Evolutionary conservation across 495 filamentous ascomycete species (phyloP).

Genomic region (Neurospora cerealis): DNA sequence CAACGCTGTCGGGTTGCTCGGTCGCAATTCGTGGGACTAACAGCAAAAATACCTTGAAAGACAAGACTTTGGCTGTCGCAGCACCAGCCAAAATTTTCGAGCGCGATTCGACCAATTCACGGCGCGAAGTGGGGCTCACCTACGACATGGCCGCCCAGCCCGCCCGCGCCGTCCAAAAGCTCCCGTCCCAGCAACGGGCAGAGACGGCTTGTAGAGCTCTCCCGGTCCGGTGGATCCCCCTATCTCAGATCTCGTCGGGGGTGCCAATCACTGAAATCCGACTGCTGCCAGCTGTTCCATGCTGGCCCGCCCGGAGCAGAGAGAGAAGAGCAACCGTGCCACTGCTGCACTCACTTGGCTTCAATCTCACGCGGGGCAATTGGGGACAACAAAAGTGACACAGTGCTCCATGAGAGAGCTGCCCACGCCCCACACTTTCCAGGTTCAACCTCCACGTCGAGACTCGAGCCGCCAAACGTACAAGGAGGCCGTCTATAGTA

Average conservation of each 20-base stretch:
- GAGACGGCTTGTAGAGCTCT: background rate
- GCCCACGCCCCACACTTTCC: background rate
- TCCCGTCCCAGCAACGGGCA: background rate
- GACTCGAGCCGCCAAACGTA: background rate
- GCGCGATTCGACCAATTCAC: background rate
- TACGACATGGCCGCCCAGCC: background rate
- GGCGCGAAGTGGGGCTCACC: background rate
- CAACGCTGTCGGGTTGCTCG: background rate
- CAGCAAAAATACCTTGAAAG: background rate
- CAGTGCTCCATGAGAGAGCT: background rate
- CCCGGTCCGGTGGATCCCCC: background rate
- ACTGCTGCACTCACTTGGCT: background rate
- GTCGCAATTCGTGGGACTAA: background rate
- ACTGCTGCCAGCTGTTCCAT: background rate
- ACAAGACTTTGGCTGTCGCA: background rate
- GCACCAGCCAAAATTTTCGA: background rate
- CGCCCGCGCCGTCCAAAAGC: background rate
- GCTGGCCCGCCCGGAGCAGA: background rate
- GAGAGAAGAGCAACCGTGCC: background rate
- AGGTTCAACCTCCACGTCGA: background rate
- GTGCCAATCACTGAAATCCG: background rate
- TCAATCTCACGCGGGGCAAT: background rate
- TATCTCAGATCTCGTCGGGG: background rate
- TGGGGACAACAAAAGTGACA: background rate
- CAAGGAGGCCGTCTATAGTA: background rate